Percentiles rank a stretch among this genome's conserved stretches.
phyloP scores from a whole-genome alignment of 1,284 basidiomycete species.

The Tremellales sp. region DNA sequence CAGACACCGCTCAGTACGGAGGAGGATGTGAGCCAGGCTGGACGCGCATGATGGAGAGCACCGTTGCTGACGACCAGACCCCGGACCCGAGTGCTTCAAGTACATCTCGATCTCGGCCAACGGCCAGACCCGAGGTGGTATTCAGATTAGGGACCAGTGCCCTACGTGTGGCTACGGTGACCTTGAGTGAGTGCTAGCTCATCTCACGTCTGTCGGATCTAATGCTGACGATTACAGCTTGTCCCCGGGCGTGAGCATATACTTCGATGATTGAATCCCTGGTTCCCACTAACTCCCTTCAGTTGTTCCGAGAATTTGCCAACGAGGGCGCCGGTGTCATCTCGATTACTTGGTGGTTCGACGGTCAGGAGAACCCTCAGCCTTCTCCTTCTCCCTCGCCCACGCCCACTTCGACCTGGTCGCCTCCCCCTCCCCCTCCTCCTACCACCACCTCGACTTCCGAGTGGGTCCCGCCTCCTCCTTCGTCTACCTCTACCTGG shows the following conservation, averaged over 20 bases:
- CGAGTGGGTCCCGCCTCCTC: constrained; percentile 15
- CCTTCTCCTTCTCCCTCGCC: constrained; percentile 8
- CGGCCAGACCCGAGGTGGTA: constrained; percentile 50
- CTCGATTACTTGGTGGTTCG: constrained; percentile 50
- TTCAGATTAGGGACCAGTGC: constrained; percentile 47
- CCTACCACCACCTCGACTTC: constrained; percentile 9
- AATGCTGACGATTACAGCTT: constrained; percentile 25
- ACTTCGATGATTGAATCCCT: not conserved
- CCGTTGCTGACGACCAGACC: constrained; percentile 17
- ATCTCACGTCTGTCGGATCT: not conserved
- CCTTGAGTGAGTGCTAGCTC: constrained; percentile 43
- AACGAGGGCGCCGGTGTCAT: constrained; percentile 43
- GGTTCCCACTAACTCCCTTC: not conserved
- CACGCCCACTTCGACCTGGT: constrained; percentile 23
- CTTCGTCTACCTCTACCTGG: constrained; percentile 9
- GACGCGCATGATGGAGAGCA: not conserved
- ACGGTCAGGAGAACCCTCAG: constrained; percentile 6
- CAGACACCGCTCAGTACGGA: constrained; percentile 27
- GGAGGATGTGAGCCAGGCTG: constrained; percentile 21
- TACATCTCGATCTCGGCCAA: constrained; percentile 54
- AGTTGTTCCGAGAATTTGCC: constrained; percentile 53
- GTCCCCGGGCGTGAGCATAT: constrained; percentile 39
- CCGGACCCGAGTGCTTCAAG: constrained; percentile 53
- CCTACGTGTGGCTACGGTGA: constrained; percentile 42
- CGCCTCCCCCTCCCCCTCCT: constrained; percentile 17